Evolutionary conservation across 257 asterid species (phyloP).

Genomic region (Fraxinus cuspidata): DNA sequence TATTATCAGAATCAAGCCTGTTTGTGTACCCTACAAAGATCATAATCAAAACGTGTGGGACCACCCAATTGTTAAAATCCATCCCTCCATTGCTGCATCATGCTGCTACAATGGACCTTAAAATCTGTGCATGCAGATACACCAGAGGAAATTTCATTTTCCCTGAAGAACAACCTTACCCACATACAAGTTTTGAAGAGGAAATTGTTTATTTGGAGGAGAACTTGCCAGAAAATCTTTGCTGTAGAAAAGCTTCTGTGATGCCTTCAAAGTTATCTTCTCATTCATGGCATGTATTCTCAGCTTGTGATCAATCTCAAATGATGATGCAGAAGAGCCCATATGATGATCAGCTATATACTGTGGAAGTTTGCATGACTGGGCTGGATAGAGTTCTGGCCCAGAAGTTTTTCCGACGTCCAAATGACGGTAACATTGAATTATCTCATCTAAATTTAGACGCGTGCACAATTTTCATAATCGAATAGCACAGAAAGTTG

Average conservation of each 20-base stretch:
- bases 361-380: slow-evolving; percentile 92
- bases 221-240: slow-evolving; percentile 52
- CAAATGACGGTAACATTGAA: slow-evolving; percentile 41
- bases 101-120: slow-evolving; percentile 57
- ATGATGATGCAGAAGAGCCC: slow-evolving; percentile 25
- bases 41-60: slow-evolving; percentile 97
- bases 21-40: slow-evolving; percentile 85
- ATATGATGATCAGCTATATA: slow-evolving; percentile 36
- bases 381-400: slow-evolving; percentile 70
- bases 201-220: slow-evolving; percentile 66
- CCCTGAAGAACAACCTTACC: slow-evolving; percentile 85
- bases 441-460: background rate
- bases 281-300: slow-evolving; percentile 88
- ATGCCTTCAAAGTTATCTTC: slow-evolving; percentile 56
- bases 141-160: slow-evolving; percentile 91
- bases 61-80: slow-evolving; percentile 79
- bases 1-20: slow-evolving; percentile 78
- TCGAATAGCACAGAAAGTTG: too few species aligned
- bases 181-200: slow-evolving; percentile 73
- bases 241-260: slow-evolving; percentile 54
- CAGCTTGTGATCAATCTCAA: slow-evolving; percentile 50
- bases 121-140: slow-evolving; percentile 73
- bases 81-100: slow-evolving; percentile 59
- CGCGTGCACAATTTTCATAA: background rate
- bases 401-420: slow-evolving; percentile 59